phyloP scores from a whole-genome alignment of 768 basidiomycete species.

The Sarcodon aspratus region DNA sequence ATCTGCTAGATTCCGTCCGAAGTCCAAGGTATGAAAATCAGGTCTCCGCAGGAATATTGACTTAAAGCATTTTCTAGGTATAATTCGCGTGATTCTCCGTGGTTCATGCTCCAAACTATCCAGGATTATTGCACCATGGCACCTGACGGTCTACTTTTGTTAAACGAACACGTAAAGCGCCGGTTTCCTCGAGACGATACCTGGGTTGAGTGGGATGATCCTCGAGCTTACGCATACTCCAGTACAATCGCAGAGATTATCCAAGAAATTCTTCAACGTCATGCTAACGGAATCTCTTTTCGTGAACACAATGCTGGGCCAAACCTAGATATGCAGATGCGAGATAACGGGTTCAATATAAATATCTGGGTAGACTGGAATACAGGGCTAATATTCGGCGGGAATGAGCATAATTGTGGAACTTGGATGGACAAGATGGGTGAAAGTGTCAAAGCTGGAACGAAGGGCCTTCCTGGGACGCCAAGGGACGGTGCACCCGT shows the following conservation, averaged over 20 bases:
- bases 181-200: constrained; percentile 91
- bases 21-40: constrained; percentile 53
- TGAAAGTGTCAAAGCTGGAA: constrained; percentile 82
- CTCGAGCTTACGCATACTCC: constrained; percentile 69
- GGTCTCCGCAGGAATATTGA: not conserved
- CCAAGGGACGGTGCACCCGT: constrained; percentile 93
- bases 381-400: constrained; percentile 84
- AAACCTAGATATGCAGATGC: constrained; percentile 97
- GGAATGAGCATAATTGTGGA: constrained; percentile 78
- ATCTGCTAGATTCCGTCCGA: constrained; percentile 82
- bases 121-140: constrained; percentile 84
- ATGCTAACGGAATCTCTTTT: constrained; percentile 87
- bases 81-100: constrained; percentile 95
- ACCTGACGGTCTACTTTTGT: constrained; percentile 73
- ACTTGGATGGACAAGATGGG: constrained; percentile 99
- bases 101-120: constrained; percentile 99
- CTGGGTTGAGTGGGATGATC: constrained; percentile 89
- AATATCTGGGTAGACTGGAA: constrained; percentile 93
- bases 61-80: constrained; percentile 34
- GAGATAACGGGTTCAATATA: constrained; percentile 84
- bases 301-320: constrained; percentile 95
- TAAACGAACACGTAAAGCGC: constrained; percentile 77
- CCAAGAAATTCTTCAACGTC: constrained; percentile 92
- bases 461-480: constrained; percentile 91
- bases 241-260: constrained; percentile 89